phyloP scores from a whole-genome alignment of 225 moss, liverwort and hornwort species.

The Ulota crispa region DNA sequence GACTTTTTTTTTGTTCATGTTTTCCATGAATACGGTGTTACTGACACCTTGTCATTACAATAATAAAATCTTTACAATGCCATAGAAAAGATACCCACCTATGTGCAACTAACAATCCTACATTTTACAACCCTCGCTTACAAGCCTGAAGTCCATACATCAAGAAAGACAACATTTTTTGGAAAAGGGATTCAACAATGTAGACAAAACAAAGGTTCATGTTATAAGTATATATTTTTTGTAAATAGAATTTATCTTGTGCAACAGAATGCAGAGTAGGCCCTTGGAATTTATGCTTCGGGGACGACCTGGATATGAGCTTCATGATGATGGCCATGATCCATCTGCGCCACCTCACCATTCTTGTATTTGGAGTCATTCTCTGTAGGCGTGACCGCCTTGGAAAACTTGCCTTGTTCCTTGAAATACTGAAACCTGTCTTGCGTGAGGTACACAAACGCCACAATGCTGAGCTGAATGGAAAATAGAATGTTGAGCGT shows the following conservation, averaged over 20 bases:
- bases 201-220: no score
- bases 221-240: no score
- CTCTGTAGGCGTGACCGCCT: constrained; percentile 34
- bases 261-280: neutral
- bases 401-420: constrained; percentile 40
- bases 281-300: neutral
- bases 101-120: neutral
- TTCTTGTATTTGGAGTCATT: neutral
- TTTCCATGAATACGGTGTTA: no score
- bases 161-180: neutral
- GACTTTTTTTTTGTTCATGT: no score
- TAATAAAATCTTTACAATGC: neutral
- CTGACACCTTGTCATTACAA: neutral
- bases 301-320: constrained; percentile 16
- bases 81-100: neutral
- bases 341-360: neutral
- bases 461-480: constrained; percentile 53
- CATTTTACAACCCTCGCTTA: neutral
- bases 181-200: neutral
- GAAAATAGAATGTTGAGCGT: constrained; percentile 63
- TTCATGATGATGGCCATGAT: neutral
- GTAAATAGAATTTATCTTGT: neutral
- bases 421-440: constrained; percentile 56
- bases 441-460: constrained; percentile 58
- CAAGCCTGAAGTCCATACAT: neutral